Conservation (phyloP, 2,329 filamentous ascomycete genomes). For the Juglanconis juglandina region DNA sequence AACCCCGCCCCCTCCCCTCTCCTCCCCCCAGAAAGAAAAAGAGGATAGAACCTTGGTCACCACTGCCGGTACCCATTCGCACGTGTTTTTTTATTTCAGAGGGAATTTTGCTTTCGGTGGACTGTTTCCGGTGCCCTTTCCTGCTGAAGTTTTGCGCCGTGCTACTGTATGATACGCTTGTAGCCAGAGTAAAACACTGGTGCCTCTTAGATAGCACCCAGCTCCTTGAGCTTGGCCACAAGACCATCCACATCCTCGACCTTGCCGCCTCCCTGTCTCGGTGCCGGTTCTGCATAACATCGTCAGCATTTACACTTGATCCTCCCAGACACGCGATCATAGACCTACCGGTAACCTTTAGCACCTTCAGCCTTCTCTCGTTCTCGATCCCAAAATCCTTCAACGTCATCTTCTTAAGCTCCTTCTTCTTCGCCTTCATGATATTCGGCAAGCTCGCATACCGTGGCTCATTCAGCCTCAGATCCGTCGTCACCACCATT, state of each 20-base stretch:
- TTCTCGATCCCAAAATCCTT: slow-evolving; percentile 76
- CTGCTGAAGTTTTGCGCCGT: neutral
- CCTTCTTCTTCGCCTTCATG: slow-evolving; percentile 99
- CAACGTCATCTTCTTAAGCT: slow-evolving; percentile 85
- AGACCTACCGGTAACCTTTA: slow-evolving; percentile 77
- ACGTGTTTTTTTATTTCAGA: neutral
- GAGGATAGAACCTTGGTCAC: no score
- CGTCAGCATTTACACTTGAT: slow-evolving; percentile 15
- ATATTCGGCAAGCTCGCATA: slow-evolving; percentile 97
- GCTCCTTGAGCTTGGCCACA: slow-evolving; percentile 88
- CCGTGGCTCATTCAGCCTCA: slow-evolving; percentile 89
- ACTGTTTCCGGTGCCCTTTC: neutral
- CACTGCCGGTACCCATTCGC: neutral
- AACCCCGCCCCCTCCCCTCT: no score
- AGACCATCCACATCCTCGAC: slow-evolving; percentile 97
- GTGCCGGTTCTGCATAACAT: slow-evolving; percentile 66
- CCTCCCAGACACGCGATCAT: slow-evolving; percentile 3
- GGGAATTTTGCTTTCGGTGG: neutral
- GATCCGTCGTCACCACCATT: slow-evolving; percentile 90
- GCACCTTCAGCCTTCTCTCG: slow-evolving; percentile 74
- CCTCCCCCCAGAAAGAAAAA: neutral
- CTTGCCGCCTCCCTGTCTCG: slow-evolving; percentile 90
- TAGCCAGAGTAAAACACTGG: neutral
- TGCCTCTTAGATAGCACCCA: slow-evolving; percentile 71
- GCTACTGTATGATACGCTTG: neutral